Evolutionary conservation across 129 eudicot species (phyloP), one percentile per base, ranked within the genome.

Genomic region (carrot (Daucus carota)): DNA sequence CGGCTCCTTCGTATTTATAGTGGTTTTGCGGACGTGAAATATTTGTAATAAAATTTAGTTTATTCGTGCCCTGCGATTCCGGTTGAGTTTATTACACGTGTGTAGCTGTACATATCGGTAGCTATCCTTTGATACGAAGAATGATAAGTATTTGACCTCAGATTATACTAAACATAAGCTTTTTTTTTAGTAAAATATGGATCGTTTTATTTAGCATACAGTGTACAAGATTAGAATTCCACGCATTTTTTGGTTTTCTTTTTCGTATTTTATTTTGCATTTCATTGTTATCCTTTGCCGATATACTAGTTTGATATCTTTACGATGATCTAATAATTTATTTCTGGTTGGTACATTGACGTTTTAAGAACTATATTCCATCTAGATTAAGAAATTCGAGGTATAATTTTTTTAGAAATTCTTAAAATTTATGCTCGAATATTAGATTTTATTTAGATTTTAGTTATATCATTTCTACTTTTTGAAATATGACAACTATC

Each of bases 21-120:
- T 38, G 11, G 40, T 45, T 73, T 73, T 73, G 22, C 78, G 78
- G 78, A 75, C 22, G 36, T 42, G 50, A 75, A 75, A n/a, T 54
- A 1, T 0, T 17, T 16, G 65, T 57, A 57, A 3, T 22, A 57
- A n/a, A n/a, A 20, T 2, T n/a, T n/a, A 11, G 31, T 57, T 57
- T n/a, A 57, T 57, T n/a, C 24, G 10, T 57, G 65, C 1, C 0
- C 12, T 57, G 24, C 16, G 65, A 57, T n/a, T 57, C 65, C 65
- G 65, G 65, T n/a, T 57, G 65, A 57, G 65, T 57, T 57, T 57
- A 24, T 13, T 0, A n/a, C 65, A 57, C 65, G 65, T 57, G 65
- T 57, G 65, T 1, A 57, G 32, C 65, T 54, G 2, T 8, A 54
- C 62, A 8, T 5, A 54, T 54, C 60, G 6, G 60, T 52, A n/a